Evolutionary conservation across 345 rosid genomes (phyloP), one percentile per base, ranked within the genome.

Genomic region (Trapa bicornis): DNA sequence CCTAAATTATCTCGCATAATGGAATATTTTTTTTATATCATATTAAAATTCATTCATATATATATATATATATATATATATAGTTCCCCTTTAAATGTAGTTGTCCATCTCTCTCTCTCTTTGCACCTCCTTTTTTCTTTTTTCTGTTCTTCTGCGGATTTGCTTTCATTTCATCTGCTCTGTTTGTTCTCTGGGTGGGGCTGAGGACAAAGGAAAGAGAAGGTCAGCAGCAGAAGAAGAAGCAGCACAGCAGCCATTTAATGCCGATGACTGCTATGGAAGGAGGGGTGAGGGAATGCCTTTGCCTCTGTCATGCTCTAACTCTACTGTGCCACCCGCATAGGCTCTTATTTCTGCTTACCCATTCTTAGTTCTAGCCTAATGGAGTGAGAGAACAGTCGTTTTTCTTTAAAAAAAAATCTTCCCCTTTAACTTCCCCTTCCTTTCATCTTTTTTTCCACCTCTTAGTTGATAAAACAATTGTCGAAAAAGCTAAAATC

Each of bases 131-230:
- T 41, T 41, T 41, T 41, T 41, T 7, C 48, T 7, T 11, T 3
- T 42, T 3, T 42, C 45, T 42, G 4, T 8, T 15, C 61, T 53
- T n/a, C 3, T 54, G 60, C 60, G n/a, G 60, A 54, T 54, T 54
- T 54, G 60, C 60, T 54, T 54, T 54, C 33, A 54, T 54, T 54
- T 17, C 60, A 54, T 54, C 60, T n/a, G 60, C 35, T 54, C 32
- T 7, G 32, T 17, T 29, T 54, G 60, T 54, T 54, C 60, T 54
- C 33, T 54, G 35, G 35, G 60, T 6, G 29, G 29, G 29, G 29
- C 29, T 22, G 60, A 54, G 35, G 60, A 54, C 60, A 54, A 54
- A 54, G 29, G 60, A 54, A 54, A 54, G 35, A n/a, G 43, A 41
- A 8, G 7, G 32, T 6, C n/a, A 15, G 57, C 32, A 45, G 48